Evolutionary conservation across 2,329 filamentous ascomycete species (phyloP).

Genomic region (Hysterium pulicare): DNA sequence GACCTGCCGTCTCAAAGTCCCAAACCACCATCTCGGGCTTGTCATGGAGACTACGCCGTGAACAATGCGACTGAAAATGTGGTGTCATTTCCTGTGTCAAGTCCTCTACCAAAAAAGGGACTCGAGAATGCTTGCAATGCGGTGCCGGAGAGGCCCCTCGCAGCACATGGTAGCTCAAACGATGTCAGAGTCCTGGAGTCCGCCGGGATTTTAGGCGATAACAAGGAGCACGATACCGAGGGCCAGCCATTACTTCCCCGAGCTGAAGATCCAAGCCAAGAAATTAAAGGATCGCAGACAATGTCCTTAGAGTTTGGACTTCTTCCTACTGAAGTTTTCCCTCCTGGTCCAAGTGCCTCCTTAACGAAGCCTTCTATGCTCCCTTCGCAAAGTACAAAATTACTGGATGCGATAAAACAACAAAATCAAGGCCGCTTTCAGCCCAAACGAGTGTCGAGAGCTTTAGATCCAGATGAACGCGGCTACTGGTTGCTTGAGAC

Average conservation of each 20-base stretch:
- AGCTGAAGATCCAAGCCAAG: not conserved
- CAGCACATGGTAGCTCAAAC: not conserved
- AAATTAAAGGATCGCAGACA: not conserved
- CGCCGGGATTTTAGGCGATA: not conserved
- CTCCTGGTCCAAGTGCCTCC: conserved; percentile 23
- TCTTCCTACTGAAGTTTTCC: conserved; percentile 21
- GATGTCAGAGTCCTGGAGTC: not conserved
- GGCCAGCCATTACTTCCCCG: not conserved
- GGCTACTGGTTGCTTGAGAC: conserved; percentile 73
- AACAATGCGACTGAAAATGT: no score
- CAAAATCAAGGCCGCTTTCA: conserved; percentile 31
- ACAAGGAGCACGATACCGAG: not conserved
- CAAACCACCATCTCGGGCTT: no score
- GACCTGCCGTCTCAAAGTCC: no score
- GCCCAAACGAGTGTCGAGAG: conserved; percentile 41
- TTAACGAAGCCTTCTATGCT: conserved; percentile 13
- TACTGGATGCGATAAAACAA: conserved; percentile 23
- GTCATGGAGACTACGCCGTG: no score
- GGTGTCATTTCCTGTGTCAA: not conserved
- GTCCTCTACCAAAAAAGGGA: not conserved
- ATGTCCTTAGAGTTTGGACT: conserved; percentile 11
- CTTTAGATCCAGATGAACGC: conserved; percentile 61
- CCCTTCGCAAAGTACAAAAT: conserved; percentile 27
- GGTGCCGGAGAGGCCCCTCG: no score
- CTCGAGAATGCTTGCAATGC: no score